These are phyloP conservation scores for Hirschfeldia incana DNA, from an alignment of 345 rosid genomes.

Conservation along the genomic window DNA sequence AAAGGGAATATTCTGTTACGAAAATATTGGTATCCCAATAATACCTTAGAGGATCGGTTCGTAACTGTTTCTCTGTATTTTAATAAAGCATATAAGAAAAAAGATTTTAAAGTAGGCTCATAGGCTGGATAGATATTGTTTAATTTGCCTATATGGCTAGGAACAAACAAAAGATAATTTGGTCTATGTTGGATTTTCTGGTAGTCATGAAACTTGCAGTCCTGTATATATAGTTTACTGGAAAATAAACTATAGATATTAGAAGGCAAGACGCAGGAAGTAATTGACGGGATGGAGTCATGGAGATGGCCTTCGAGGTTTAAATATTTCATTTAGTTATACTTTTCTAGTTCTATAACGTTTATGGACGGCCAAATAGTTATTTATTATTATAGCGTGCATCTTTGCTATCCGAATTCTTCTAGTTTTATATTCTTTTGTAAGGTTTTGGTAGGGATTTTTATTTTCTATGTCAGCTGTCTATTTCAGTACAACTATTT, in stretches of 20 bases:
- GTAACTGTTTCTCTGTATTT: not conserved
- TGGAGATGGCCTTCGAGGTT: slow-evolving; percentile 2
- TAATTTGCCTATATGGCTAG: slow-evolving; percentile 7
- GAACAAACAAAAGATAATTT: slow-evolving; percentile 2
- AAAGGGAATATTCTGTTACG: not conserved
- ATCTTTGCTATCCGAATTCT: no score
- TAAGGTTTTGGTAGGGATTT: no score
- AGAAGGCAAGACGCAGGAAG: slow-evolving; percentile 14
- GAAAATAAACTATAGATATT: not conserved
- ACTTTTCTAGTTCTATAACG: slow-evolving; percentile 1
- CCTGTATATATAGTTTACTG: slow-evolving; percentile 23
- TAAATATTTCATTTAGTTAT: not conserved
- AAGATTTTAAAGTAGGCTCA: slow-evolving; percentile 10
- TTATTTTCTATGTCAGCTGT: no score
- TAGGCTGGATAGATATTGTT: not conserved
- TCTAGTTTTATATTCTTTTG: no score
- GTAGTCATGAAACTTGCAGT: slow-evolving; percentile 35
- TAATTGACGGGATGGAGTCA: slow-evolving; percentile 20
- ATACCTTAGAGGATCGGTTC: not conserved
- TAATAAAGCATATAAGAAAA: not conserved
- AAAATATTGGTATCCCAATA: not conserved
- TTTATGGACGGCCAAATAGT: slow-evolving; percentile 15
- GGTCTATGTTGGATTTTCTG: not conserved
- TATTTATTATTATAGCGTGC: no score
- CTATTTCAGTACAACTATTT: no score